phyloP scores from a whole-genome alignment of 768 basidiomycete species.

The Lentinula lateritia region DNA sequence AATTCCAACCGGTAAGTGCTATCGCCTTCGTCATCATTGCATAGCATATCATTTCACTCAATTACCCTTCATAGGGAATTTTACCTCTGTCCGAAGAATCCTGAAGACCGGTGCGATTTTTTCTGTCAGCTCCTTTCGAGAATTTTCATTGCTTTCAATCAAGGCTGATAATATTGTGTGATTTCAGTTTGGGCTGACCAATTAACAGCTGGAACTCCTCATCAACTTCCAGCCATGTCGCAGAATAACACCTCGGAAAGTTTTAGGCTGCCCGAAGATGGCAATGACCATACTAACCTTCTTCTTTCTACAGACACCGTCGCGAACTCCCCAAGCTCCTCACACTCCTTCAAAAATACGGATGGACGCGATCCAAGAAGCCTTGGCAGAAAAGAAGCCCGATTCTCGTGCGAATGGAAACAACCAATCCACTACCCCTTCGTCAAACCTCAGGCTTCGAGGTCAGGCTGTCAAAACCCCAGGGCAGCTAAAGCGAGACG shows the following conservation, averaged over 20 bases:
- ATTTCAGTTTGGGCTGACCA: slow-evolving; percentile 5
- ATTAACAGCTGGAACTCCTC: slow-evolving; percentile 2
- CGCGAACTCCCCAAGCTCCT: neutral
- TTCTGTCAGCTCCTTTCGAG: slow-evolving; percentile 22
- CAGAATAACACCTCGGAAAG: slow-evolving; percentile 4
- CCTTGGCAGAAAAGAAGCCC: neutral
- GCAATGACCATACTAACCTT: neutral
- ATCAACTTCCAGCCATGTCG: neutral
- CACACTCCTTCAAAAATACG: slow-evolving; percentile 1
- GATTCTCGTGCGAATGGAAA: neutral
- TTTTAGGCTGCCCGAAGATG: neutral
- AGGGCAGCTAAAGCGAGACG: neutral
- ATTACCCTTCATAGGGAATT: slow-evolving; percentile 15
- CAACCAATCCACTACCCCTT: neutral
- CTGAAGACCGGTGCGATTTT: slow-evolving; percentile 25
- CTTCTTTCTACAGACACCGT: neutral
- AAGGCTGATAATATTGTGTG: neutral
- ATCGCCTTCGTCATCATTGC: neutral
- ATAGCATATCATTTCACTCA: neutral
- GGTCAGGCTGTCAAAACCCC: neutral
- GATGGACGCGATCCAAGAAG: neutral
- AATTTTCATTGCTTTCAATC: neutral
- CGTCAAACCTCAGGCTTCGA: neutral
- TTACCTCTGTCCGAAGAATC: slow-evolving; percentile 29
- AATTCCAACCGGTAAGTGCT: slow-evolving; percentile 32